Evolutionary conservation across 2,329 filamentous ascomycete genomes (phyloP).

Genomic region (Fusarium tjaetaba): DNA sequence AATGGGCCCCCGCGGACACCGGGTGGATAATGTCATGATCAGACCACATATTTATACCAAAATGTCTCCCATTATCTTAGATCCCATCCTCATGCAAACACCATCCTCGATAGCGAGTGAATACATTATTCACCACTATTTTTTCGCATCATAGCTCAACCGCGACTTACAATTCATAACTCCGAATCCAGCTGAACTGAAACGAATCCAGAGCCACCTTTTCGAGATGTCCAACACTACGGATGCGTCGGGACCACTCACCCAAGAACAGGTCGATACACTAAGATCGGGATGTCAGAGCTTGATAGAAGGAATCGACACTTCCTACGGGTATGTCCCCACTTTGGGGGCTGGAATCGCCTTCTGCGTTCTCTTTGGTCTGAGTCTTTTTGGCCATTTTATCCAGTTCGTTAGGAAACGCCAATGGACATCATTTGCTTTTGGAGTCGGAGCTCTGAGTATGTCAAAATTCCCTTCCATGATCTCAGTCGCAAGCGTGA

Average conservation of each 20-base stretch:
- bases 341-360: background rate
- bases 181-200: too few relatives aligned
- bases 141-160: rapidly evolving
- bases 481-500: background rate
- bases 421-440: background rate
- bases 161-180: too few relatives aligned
- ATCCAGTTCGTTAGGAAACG: background rate
- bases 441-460: background rate
- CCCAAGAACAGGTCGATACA: background rate
- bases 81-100: background rate
- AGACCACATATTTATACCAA: background rate
- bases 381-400: background rate
- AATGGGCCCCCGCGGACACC: background rate
- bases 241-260: background rate
- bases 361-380: background rate
- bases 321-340: background rate
- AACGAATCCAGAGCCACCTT: rapidly evolving
- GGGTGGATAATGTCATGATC: background rate
- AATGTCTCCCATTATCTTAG: too few relatives aligned
- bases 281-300: background rate
- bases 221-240: background rate
- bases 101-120: background rate
- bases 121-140: rapidly evolving
- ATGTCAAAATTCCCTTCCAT: background rate
- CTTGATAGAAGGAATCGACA: background rate